A percentile compares a stretch with the other conserved stretches of the same genome.
Evolutionary conservation across 768 basidiomycete species (phyloP).

Genomic region (Tylopilus subfusipes): DNA sequence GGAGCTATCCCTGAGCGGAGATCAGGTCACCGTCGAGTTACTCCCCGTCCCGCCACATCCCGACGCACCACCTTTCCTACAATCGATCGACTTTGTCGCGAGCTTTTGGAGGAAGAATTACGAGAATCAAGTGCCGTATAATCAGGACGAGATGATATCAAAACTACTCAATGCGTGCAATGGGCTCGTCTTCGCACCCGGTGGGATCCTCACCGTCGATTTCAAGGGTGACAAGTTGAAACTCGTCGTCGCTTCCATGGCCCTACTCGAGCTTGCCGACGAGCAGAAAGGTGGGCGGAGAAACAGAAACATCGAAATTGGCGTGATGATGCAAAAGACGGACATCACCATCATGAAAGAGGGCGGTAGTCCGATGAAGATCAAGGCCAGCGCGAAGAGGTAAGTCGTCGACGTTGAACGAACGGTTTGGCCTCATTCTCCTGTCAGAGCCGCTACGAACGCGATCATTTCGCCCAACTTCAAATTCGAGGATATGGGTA

Average conservation of each 20-base stretch:
- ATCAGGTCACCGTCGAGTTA: slow-evolving; percentile 66
- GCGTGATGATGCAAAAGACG: slow-evolving; percentile 88
- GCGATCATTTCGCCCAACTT: slow-evolving; percentile 97
- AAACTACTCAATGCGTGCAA: slow-evolving; percentile 74
- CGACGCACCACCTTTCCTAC: slow-evolving; percentile 60
- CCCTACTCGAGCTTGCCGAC: slow-evolving; percentile 57
- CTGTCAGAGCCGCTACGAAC: slow-evolving; percentile 75
- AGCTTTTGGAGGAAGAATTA: slow-evolving; percentile 55
- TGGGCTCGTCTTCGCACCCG: slow-evolving; percentile 64
- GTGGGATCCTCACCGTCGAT: slow-evolving; percentile 78
- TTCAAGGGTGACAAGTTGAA: slow-evolving; percentile 84
- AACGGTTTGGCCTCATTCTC: neutral
- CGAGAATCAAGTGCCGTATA: slow-evolving; percentile 67
- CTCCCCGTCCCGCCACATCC: slow-evolving; percentile 48
- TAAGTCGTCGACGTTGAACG: slow-evolving; percentile 32
- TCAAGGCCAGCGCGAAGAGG: slow-evolving; percentile 92
- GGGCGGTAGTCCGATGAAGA: slow-evolving; percentile 72
- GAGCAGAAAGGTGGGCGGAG: slow-evolving; percentile 49
- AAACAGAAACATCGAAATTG: slow-evolving; percentile 41
- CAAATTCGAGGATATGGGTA: slow-evolving; percentile 99
- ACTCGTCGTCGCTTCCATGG: slow-evolving; percentile 58
- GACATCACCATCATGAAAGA: slow-evolving; percentile 89
- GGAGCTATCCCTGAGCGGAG: slow-evolving; percentile 74
- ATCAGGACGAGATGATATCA: slow-evolving; percentile 79
- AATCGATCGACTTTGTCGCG: slow-evolving; percentile 77